Evolutionary conservation across 352 stramenopile genomes (phyloP).

Genomic region (Globisporangium mamillatum): DNA sequence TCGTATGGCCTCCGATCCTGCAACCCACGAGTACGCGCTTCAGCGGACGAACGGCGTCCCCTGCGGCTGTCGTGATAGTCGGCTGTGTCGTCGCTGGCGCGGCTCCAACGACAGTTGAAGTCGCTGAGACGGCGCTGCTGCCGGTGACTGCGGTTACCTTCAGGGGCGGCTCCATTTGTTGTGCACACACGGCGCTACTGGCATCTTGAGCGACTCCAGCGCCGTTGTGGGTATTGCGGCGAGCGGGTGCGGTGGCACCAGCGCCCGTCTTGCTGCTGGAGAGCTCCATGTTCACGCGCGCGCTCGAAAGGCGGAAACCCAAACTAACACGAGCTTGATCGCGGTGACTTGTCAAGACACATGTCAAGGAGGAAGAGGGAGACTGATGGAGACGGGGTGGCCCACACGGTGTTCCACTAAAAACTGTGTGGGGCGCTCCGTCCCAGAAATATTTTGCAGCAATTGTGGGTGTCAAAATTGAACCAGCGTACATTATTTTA

Average conservation of each 20-base stretch:
- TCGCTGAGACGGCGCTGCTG: background rate
- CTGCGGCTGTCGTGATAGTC: background rate
- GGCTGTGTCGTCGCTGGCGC: background rate
- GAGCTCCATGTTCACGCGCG: background rate
- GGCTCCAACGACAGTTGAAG: background rate
- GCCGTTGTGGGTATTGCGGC: background rate
- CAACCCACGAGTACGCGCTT: slow-evolving; percentile 25
- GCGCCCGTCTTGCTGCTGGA: background rate
- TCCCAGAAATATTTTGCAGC: background rate
- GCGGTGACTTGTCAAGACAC: background rate
- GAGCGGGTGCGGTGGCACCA: background rate
- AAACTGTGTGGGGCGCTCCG: background rate
- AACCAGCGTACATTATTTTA: no score
- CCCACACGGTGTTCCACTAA: background rate
- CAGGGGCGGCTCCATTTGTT: background rate
- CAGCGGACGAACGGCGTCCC: background rate
- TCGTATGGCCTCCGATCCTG: slow-evolving; percentile 56
- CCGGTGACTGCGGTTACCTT: background rate
- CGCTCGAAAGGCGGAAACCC: background rate
- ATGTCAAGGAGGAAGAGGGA: background rate
- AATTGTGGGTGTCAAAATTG: no score
- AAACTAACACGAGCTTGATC: background rate
- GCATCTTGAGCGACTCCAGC: background rate
- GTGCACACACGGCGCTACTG: background rate
- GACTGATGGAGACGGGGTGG: background rate